These are phyloP conservation scores for Chlorella sp. DNA, from an alignment of 139 green algal genomes.

Conservation along the genomic window DNA sequence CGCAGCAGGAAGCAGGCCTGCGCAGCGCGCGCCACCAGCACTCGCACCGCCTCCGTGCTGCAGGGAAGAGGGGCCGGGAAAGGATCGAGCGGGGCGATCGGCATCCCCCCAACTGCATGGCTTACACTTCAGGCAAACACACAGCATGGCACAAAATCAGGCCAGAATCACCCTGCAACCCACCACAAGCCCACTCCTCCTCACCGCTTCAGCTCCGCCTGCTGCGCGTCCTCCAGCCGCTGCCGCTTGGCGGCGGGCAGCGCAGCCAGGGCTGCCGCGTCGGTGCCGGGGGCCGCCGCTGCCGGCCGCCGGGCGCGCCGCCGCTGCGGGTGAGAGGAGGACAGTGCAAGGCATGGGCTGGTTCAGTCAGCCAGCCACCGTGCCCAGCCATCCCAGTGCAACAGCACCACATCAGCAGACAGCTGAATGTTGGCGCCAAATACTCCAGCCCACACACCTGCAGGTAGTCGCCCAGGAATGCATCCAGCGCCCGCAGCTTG, in stretches of 20 bases:
- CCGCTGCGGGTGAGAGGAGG: background rate
- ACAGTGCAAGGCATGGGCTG: too few species aligned
- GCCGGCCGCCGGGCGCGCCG: background rate
- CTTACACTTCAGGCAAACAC: too few species aligned
- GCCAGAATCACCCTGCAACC: background rate
- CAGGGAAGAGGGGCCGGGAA: background rate
- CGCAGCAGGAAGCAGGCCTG: constrained; percentile 74
- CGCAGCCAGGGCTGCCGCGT: background rate
- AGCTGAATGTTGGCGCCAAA: too few species aligned
- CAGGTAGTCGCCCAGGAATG: constrained; percentile 65
- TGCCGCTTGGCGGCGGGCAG: constrained; percentile 71
- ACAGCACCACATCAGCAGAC: too few species aligned
- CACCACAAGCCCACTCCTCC: background rate
- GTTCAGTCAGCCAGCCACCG: too few species aligned
- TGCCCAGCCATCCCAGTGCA: too few species aligned
- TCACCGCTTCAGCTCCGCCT: constrained; percentile 73
- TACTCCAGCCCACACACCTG: too few species aligned
- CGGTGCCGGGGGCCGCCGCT: background rate
- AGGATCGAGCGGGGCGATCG: background rate
- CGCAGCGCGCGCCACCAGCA: constrained; percentile 61
- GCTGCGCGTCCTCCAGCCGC: constrained; percentile 70
- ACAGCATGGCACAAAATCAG: too few species aligned
- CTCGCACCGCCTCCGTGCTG: constrained; percentile 53
- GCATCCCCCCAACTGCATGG: too few species aligned
- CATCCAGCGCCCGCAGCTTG: constrained; percentile 66